These are phyloP conservation scores for Ramalina peruviana DNA, from an alignment of 495 filamentous ascomycete species.

Conservation along the genomic window DNA sequence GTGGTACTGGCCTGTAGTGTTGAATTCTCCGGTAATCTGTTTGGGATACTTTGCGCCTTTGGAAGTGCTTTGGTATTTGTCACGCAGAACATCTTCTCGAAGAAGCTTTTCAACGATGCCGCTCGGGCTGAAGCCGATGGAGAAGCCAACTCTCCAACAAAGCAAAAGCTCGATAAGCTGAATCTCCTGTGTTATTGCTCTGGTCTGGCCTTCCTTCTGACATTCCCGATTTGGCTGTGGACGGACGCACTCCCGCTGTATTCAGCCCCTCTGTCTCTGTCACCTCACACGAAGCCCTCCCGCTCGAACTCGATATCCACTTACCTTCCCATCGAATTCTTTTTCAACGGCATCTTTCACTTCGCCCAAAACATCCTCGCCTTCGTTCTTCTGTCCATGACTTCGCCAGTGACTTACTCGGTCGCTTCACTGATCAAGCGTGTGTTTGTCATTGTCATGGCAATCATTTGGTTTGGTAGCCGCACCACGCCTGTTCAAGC, in stretches of 20 bases:
- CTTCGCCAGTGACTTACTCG: slow-evolving; percentile 93
- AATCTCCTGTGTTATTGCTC: slow-evolving; percentile 96
- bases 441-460: slow-evolving; percentile 90
- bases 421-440: slow-evolving; percentile 92
- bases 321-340: slow-evolving; percentile 69
- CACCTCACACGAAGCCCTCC: slow-evolving; percentile 40
- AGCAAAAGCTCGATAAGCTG: slow-evolving; percentile 82
- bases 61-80: slow-evolving; percentile 87
- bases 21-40: slow-evolving; percentile 71
- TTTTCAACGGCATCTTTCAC: slow-evolving; percentile 96
- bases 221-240: slow-evolving; percentile 88
- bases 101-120: slow-evolving; percentile 95
- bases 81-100: slow-evolving; percentile 97
- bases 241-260: slow-evolving; percentile 69
- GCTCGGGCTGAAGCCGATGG: slow-evolving; percentile 64
- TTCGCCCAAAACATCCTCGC: slow-evolving; percentile 94
- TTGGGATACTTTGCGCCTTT: slow-evolving; percentile 78
- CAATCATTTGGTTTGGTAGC: slow-evolving; percentile 92
- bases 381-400: slow-evolving; percentile 78
- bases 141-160: slow-evolving; percentile 28
- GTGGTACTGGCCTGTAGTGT: slow-evolving; percentile 93
- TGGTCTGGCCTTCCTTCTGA: slow-evolving; percentile 77
- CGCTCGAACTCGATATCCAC: slow-evolving; percentile 47
- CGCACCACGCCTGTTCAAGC: slow-evolving; percentile 71
- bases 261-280: slow-evolving; percentile 48